Evolutionary conservation across 2,329 filamentous ascomycete species (phyloP).

Genomic region (Bisporella sp.): DNA sequence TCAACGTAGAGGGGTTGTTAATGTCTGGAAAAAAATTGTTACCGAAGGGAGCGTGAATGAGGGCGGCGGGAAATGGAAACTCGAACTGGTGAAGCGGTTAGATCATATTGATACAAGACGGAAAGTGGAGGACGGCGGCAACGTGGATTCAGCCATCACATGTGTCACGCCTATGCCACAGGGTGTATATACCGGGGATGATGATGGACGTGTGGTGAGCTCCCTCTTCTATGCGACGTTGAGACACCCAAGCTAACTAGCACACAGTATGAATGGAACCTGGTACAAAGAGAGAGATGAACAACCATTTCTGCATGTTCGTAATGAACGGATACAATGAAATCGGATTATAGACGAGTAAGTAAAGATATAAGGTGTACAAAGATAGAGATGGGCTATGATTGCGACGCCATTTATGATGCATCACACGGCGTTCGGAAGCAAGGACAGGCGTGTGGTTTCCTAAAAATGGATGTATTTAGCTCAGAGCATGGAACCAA

Average conservation of each 20-base stretch:
- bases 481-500: no score
- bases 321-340: no score
- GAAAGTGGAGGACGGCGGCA: conserved; percentile 43
- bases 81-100: conserved; percentile 74
- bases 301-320: no score
- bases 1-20: conserved; percentile 76
- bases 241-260: not conserved
- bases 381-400: no score
- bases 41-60: conserved; percentile 32
- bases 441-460: no score
- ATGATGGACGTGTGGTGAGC: conserved; percentile 80
- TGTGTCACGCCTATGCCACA: conserved; percentile 79
- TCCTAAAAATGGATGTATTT: no score
- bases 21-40: conserved; percentile 60
- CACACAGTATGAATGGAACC: conserved; percentile 28
- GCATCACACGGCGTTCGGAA: no score
- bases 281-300: conserved; percentile 43
- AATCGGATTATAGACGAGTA: no score
- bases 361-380: no score
- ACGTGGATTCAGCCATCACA: conserved; percentile 66
- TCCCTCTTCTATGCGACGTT: not conserved
- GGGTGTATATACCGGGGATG: conserved; percentile 87
- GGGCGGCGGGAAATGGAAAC: conserved; percentile 54
- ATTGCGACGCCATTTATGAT: no score
- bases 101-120: conserved; percentile 70